These are phyloP conservation scores for Septoria petroselini DNA, from an alignment of 2,329 filamentous ascomycete species.

Conservation along the genomic window DNA sequence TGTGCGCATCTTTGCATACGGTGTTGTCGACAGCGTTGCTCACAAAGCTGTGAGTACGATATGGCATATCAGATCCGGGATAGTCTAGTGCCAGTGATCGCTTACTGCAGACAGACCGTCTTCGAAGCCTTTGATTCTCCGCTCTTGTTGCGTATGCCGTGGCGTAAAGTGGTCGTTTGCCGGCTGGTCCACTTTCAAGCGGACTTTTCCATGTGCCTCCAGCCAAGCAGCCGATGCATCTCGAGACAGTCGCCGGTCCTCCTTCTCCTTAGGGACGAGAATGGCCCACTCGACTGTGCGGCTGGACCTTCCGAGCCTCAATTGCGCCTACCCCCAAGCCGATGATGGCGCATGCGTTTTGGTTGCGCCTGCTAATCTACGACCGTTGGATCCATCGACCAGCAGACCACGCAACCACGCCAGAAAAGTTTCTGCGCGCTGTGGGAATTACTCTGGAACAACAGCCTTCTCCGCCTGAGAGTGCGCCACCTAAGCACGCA, in stretches of 20 bases:
- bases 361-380: background rate
- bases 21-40: background rate
- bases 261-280: constrained; percentile 5
- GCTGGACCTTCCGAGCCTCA: constrained; percentile 1
- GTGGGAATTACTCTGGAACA: no score
- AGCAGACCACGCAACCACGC: constrained; percentile 6
- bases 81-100: background rate
- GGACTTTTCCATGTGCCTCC: background rate
- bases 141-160: background rate
- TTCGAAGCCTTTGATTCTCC: background rate
- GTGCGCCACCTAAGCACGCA: constrained; percentile 2
- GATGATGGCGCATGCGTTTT: constrained; percentile 1
- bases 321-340: background rate
- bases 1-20: background rate
- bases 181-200: background rate
- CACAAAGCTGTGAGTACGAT: no score
- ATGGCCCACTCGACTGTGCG: no score
- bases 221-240: background rate
- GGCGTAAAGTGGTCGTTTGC: background rate
- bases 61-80: no score
- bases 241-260: background rate
- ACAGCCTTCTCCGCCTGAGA: background rate
- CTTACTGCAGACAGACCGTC: background rate
- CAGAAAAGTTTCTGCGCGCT: background rate
- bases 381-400: background rate